A percentile compares a stretch with the other conserved stretches of the same genome.
Conservation (phyloP, 257 asterid genomes). For the Capsicum pubescens region DNA sequence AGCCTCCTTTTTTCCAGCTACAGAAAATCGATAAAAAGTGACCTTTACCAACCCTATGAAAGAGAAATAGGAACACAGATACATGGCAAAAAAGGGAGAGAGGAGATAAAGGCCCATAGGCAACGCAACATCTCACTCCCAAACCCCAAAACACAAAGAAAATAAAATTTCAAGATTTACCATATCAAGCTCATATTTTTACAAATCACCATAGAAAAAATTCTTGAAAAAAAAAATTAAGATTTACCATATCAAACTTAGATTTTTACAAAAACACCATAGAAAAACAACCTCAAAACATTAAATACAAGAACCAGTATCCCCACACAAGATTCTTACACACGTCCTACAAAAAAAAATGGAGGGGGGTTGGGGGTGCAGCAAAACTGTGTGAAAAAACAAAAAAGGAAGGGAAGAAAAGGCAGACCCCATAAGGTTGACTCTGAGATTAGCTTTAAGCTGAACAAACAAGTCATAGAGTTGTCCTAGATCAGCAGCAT, state of each 20-base stretch:
- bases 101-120: constrained; percentile 17
- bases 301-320: neutral
- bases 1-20: neutral
- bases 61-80: constrained; percentile 27
- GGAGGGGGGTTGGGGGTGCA: too few species aligned
- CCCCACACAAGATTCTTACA: constrained; percentile 1
- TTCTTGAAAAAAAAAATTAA: neutral
- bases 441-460: constrained; percentile 94
- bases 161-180: constrained; percentile 2
- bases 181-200: neutral
- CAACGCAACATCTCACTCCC: constrained; percentile 31
- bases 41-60: constrained; percentile 37
- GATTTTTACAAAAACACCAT: too few species aligned
- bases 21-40: constrained; percentile 35
- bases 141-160: neutral
- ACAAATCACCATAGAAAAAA: constrained; percentile 20
- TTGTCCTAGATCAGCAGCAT: constrained; percentile 99
- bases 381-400: neutral
- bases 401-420: constrained; percentile 21
- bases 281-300: neutral
- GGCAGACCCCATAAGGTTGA: constrained; percentile 88
- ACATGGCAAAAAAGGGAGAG: constrained; percentile 26
- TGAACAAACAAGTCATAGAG: constrained; percentile 94
- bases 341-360: neutral
- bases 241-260: neutral